These are phyloP conservation scores for Psophocarpus tetragonolobus DNA, from an alignment of 306 rosid genomes.

Conservation along the genomic window DNA sequence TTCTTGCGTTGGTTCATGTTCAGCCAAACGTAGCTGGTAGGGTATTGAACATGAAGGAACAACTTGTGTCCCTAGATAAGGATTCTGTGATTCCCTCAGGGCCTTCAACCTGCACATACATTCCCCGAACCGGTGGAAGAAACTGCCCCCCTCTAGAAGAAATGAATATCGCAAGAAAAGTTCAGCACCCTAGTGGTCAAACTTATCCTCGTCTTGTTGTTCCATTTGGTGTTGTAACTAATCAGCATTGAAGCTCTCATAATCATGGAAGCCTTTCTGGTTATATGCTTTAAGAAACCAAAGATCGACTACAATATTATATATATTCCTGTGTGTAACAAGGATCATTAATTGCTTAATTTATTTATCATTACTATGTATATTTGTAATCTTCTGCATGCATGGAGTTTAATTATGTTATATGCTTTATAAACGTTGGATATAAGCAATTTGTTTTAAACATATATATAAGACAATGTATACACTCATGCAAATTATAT, in stretches of 20 bases:
- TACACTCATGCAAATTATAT: too few species aligned
- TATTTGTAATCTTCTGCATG: too few species aligned
- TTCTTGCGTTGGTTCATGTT: conserved; percentile 45
- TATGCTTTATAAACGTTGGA: too few species aligned
- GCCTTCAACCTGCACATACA: conserved; percentile 70
- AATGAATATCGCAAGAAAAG: conserved; percentile 42
- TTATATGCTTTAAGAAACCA: background rate
- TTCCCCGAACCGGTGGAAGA: conserved; percentile 65
- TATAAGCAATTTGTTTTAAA: too few species aligned
- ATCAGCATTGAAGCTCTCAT: conserved; percentile 29
- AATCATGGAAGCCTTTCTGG: background rate
- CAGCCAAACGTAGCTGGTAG: conserved; percentile 50
- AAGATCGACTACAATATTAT: too few species aligned
- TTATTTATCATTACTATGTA: too few species aligned
- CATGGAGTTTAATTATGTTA: too few species aligned
- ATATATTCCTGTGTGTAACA: too few species aligned
- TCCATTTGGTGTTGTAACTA: conserved; percentile 39
- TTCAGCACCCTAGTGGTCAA: background rate
- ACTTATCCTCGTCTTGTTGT: conserved; percentile 40
- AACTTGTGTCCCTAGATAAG: conserved; percentile 56
- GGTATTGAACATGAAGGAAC: conserved; percentile 31
- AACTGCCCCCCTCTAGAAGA: conserved; percentile 58
- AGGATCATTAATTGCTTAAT: too few species aligned
- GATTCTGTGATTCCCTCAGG: conserved; percentile 59
- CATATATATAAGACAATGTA: too few species aligned